These are phyloP conservation scores for Vanrija humicola DNA, from an alignment of 1,284 basidiomycete genomes.

Conservation along the genomic window DNA sequence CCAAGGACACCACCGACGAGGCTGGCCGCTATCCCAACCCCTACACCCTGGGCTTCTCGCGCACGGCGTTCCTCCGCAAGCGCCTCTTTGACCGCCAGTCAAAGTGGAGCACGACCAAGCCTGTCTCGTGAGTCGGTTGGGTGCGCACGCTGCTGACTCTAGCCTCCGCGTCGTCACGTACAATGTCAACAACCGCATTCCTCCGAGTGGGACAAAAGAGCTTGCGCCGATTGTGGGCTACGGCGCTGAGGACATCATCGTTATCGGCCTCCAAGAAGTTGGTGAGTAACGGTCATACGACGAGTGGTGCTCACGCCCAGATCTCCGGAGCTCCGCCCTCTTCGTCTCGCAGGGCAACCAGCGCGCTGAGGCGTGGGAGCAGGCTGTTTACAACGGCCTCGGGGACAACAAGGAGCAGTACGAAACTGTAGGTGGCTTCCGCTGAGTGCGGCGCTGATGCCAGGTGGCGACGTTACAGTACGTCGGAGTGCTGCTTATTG, in stretches of 20 bases:
- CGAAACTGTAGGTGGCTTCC: conserved; percentile 22
- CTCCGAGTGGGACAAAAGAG: conserved; percentile 38
- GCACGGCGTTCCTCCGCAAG: conserved; percentile 30
- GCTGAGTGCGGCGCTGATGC: not conserved
- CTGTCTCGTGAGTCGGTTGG: conserved; percentile 10
- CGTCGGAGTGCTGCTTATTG: conserved; percentile 53
- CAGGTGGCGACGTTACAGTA: conserved; percentile 36
- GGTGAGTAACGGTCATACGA: conserved; percentile 16
- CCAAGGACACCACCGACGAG: not conserved
- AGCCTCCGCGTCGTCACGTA: conserved; percentile 42
- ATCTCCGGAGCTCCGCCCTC: conserved; percentile 36
- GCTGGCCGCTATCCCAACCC: conserved; percentile 32
- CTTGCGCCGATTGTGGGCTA: conserved; percentile 29
- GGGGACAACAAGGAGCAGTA: conserved; percentile 46
- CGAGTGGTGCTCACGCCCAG: conserved; percentile 4
- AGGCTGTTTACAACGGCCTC: conserved; percentile 52
- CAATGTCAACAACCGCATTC: conserved; percentile 44
- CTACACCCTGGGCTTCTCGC: conserved; percentile 25
- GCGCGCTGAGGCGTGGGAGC: conserved; percentile 57
- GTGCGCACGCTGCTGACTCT: not conserved
- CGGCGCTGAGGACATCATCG: conserved; percentile 40
- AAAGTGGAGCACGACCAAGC: conserved; percentile 26
- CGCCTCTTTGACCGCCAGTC: conserved; percentile 28
- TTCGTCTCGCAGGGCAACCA: conserved; percentile 37
- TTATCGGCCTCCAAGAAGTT: conserved; percentile 43